Conservation (phyloP, 768 basidiomycete species). For the Daedaleopsis nitida region DNA sequence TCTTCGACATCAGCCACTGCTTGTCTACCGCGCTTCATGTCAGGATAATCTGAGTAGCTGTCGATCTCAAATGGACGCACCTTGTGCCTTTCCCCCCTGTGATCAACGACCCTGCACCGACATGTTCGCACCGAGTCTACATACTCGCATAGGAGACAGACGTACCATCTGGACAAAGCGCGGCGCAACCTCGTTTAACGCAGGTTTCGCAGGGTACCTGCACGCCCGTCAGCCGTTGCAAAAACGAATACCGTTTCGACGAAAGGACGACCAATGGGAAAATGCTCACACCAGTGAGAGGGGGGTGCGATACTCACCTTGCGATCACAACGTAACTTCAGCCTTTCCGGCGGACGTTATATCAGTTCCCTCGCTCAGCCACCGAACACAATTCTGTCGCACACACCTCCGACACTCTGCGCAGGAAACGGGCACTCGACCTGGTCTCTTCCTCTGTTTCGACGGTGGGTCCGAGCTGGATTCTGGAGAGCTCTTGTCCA, state of each 20-base stretch:
- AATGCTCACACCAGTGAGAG: background rate
- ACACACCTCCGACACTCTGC: conserved; percentile 37
- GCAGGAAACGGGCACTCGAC: conserved; percentile 47
- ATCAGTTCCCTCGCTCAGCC: background rate
- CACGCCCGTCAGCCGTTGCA: background rate
- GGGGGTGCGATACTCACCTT: conserved; percentile 22
- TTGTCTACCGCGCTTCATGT: conserved; percentile 36
- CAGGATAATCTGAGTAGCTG: no score
- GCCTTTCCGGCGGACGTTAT: conserved; percentile 18
- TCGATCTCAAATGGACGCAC: conserved; percentile 28
- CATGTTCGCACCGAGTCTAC: background rate
- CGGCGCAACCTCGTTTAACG: conserved; percentile 69
- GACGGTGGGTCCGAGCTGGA: conserved; percentile 17
- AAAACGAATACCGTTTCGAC: background rate
- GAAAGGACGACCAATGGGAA: background rate
- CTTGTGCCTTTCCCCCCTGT: conserved; percentile 61
- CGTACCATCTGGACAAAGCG: conserved; percentile 77
- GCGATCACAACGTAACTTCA: conserved; percentile 38
- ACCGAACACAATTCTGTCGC: background rate
- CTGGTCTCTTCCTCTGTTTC: conserved; percentile 48
- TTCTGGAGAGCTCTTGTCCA: conserved; percentile 15
- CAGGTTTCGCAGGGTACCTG: conserved; percentile 83
- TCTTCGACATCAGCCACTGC: conserved; percentile 72
- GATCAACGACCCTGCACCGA: conserved; percentile 48
- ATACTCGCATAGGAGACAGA: background rate